phyloP scores from a whole-genome alignment of 73 alveolate genomes.

The Blepharisma japonicum region DNA sequence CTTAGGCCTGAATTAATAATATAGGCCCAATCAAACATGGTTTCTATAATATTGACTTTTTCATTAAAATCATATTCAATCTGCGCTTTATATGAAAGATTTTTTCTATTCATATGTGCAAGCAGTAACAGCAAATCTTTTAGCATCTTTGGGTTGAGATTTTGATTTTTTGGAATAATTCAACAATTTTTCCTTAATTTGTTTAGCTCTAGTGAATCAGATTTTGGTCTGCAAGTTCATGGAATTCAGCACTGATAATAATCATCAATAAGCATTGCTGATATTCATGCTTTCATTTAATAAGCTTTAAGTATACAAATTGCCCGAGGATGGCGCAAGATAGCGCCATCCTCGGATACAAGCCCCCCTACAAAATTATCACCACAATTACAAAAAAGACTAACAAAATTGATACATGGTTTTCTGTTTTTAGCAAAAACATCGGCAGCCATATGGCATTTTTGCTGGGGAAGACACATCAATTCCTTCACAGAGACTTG shows the following conservation, averaged over 20 bases:
- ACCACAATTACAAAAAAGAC: conserved; percentile 61
- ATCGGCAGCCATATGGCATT: conserved; percentile 76
- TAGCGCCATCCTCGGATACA: conserved; percentile 55
- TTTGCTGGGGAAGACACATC: too few relatives aligned
- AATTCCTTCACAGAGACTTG: too few relatives aligned
- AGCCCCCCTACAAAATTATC: conserved; percentile 55
- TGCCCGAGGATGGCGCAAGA: too few relatives aligned
- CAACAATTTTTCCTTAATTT: not conserved
- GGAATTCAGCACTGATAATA: not conserved
- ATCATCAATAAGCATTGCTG: conserved; percentile 7
- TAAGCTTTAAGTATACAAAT: too few relatives aligned
- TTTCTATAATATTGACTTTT: not conserved
- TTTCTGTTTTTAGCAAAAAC: conserved; percentile 68
- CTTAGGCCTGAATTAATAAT: not conserved
- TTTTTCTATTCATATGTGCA: conserved; percentile 16
- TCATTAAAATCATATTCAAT: not conserved
- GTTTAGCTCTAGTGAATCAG: not conserved
- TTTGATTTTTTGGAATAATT: not conserved
- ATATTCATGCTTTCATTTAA: not conserved
- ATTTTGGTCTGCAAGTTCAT: not conserved
- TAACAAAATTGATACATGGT: conserved; percentile 60
- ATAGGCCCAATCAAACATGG: not conserved
- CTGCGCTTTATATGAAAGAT: not conserved
- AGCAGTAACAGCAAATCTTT: not conserved
- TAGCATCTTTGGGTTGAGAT: conserved; percentile 5